These are phyloP conservation scores for Lithocarpus polystachyus DNA, from an alignment of 306 rosid species.

Conservation along the genomic window DNA sequence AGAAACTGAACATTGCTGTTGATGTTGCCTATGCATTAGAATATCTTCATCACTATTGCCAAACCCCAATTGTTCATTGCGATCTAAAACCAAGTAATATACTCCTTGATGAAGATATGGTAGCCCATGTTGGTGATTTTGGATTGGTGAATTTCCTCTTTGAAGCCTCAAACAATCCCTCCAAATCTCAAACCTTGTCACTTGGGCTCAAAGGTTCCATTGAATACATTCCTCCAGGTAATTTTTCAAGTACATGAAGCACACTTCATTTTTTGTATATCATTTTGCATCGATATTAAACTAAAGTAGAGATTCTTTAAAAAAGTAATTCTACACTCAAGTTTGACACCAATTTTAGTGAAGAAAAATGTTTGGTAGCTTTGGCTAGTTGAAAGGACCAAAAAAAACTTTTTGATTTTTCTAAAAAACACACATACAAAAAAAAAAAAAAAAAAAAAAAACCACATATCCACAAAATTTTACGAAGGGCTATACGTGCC, in stretches of 20 bases:
- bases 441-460: too few relatives aligned
- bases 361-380: too few relatives aligned
- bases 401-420: too few relatives aligned
- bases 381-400: too few relatives aligned
- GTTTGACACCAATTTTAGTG: too few relatives aligned
- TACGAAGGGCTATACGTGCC: too few relatives aligned
- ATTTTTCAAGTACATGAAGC: background rate
- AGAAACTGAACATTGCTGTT: background rate
- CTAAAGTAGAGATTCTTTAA: background rate
- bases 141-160: conserved; percentile 32
- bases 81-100: conserved; percentile 39
- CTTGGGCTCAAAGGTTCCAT: conserved; percentile 28
- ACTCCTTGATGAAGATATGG: conserved; percentile 31
- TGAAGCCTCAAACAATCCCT: conserved; percentile 11
- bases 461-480: background rate
- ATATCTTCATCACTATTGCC: background rate
- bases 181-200: background rate
- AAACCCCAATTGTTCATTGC: conserved; percentile 16
- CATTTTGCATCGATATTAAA: background rate
- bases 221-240: too few relatives aligned
- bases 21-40: background rate
- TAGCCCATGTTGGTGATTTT: conserved; percentile 23
- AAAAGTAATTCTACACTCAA: too few relatives aligned
- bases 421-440: too few relatives aligned
- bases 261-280: background rate